Percentiles rank a stretch among this genome's conserved stretches.
phyloP scores from a whole-genome alignment of 2,329 filamentous ascomycete genomes.

The Hypoxylon sp. region DNA sequence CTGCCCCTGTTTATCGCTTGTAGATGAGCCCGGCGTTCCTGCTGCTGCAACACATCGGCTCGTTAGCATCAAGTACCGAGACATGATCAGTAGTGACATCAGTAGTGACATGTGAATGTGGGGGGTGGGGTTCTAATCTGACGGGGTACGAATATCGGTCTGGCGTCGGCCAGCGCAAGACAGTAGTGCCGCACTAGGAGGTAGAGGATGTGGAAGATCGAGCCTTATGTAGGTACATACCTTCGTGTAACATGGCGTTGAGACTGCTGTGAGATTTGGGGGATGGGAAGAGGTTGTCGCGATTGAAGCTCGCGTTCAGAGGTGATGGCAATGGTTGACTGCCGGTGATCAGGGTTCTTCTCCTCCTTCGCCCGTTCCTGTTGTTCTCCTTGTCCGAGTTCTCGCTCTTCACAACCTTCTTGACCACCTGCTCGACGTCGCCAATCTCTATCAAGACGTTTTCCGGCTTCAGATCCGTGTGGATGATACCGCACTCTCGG shows the following conservation, averaged over 20 bases:
- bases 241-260: constrained; percentile 86
- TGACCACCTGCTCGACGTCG: constrained; percentile 98
- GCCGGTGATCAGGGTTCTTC: constrained; percentile 95
- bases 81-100: neutral
- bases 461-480: constrained; percentile 97
- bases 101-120: constrained; percentile 1
- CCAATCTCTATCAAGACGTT: constrained; percentile 99
- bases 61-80: constrained; percentile 46
- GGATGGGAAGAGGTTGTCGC: constrained; percentile 77
- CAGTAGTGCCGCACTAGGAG: constrained; percentile 2
- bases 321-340: constrained; percentile 96
- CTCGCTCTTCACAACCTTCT: constrained; percentile 92
- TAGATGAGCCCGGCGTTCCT: constrained; percentile 64
- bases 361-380: constrained; percentile 88
- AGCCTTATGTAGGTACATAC: constrained; percentile 63
- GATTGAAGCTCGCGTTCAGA: constrained; percentile 90
- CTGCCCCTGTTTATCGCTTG: constrained; percentile 80
- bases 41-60: constrained; percentile 31
- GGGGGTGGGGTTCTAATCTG: constrained; percentile 5
- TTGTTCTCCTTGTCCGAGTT: constrained; percentile 84
- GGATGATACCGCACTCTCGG: constrained; percentile 98
- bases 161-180: constrained; percentile 1
- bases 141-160: constrained; percentile 5
- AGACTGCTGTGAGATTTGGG: constrained; percentile 80
- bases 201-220: constrained; percentile 10